Evolutionary conservation across 208 protist genomes (phyloP).

Genomic region (Blechomonas ayalai): DNA sequence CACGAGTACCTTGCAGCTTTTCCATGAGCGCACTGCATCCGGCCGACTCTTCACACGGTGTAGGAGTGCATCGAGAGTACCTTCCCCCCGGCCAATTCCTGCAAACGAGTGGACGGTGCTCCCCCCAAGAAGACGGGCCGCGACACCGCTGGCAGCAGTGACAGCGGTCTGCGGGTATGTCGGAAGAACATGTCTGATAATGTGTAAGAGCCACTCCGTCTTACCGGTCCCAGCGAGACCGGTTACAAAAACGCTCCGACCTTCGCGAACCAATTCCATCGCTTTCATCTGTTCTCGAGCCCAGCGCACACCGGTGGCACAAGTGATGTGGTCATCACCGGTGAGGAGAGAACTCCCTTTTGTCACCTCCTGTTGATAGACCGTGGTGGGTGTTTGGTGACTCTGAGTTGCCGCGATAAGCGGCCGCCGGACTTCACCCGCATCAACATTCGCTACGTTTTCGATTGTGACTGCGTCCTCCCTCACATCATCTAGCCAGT

Average conservation of each 20-base stretch:
- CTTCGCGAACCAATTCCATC: constrained; percentile 23
- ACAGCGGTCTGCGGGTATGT: constrained; percentile 2
- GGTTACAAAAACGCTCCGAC: constrained; percentile 67
- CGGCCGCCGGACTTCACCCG: constrained; percentile 1
- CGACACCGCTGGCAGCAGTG: constrained; percentile 30
- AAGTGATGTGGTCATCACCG: not conserved
- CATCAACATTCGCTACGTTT: not conserved
- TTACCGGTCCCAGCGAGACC: constrained; percentile 81
- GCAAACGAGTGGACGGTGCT: constrained; percentile 32
- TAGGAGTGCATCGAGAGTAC: constrained; percentile 10
- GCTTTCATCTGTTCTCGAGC: constrained; percentile 40
- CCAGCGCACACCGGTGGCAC: constrained; percentile 14
- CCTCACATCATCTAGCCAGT: not conserved
- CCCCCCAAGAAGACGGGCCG: constrained; percentile 25
- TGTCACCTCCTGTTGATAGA: too few relatives aligned
- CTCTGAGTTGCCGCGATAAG: too few relatives aligned
- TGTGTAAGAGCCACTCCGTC: constrained; percentile 48
- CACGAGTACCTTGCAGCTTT: constrained; percentile 20
- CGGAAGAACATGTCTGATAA: constrained; percentile 34
- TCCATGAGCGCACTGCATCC: constrained; percentile 18
- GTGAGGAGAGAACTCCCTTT: not conserved
- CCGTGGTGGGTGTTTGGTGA: too few relatives aligned
- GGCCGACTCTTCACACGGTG: constrained; percentile 11
- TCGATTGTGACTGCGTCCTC: constrained; percentile 2
- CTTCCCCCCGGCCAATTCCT: constrained; percentile 31